Conservation (phyloP, 1,284 basidiomycete genomes). For the Trichosporon coremiiforme region DNA sequence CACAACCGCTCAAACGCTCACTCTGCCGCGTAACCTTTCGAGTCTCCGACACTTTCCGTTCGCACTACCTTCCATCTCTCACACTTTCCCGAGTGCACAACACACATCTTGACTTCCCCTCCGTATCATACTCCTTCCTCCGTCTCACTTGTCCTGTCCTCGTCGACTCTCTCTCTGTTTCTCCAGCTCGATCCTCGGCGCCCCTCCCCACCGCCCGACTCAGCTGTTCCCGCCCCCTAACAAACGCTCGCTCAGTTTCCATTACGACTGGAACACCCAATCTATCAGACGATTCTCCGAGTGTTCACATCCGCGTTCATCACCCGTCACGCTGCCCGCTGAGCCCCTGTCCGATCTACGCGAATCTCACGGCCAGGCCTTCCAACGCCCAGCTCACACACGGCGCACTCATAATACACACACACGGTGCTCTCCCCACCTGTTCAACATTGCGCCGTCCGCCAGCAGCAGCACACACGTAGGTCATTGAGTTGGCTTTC, state of each 20-base stretch:
- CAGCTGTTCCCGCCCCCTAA: not conserved
- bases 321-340: not conserved
- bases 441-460: slow-evolving; percentile 5
- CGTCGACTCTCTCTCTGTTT: not conserved
- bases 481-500: not conserved
- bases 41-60: slow-evolving; percentile 12
- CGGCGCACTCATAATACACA: not conserved
- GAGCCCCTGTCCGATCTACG: not conserved
- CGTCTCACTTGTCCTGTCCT: not conserved
- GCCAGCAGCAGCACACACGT: slow-evolving; percentile 8
- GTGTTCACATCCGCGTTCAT: slow-evolving; percentile 6
- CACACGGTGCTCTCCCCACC: not conserved
- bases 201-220: slow-evolving; percentile 1
- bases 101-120: not conserved
- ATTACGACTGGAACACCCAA: slow-evolving; percentile 10
- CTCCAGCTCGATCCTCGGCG: not conserved
- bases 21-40: not conserved
- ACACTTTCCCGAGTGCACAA: slow-evolving; percentile 7
- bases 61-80: slow-evolving; percentile 9
- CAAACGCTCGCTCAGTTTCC: not conserved
- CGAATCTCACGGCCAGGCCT: not conserved
- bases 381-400: not conserved
- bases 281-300: slow-evolving; percentile 9
- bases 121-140: not conserved
- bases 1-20: not conserved